These are phyloP conservation scores for Suillus bovinus DNA, from an alignment of 768 basidiomycete genomes.

Conservation along the genomic window DNA sequence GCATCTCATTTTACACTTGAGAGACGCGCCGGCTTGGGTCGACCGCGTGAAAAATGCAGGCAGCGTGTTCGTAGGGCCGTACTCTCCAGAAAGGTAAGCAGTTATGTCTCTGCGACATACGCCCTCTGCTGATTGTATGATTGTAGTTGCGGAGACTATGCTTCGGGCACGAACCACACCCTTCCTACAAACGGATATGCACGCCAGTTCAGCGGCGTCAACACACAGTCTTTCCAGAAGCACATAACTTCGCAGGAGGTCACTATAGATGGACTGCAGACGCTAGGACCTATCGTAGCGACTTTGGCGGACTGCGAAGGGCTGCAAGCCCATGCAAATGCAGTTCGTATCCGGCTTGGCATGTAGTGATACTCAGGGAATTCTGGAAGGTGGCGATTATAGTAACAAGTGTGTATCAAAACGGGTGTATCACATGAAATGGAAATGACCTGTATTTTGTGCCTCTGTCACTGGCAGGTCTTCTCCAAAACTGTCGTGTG, in stretches of 20 bases:
- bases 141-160: constrained; percentile 93
- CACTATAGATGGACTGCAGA: constrained; percentile 70
- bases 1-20: constrained; percentile 90
- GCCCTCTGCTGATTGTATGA: constrained; percentile 10
- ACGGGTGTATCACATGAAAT: neutral
- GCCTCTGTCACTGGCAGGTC: neutral
- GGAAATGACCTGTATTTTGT: neutral
- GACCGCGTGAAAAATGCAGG: constrained; percentile 85
- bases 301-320: constrained; percentile 95
- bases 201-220: constrained; percentile 97
- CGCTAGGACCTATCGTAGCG: constrained; percentile 83
- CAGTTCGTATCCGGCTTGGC: constrained; percentile 80
- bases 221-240: constrained; percentile 97
- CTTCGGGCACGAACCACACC: constrained; percentile 98
- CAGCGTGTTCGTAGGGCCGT: constrained; percentile 94
- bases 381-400: neutral
- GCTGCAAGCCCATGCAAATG: constrained; percentile 92
- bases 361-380: constrained; percentile 3
- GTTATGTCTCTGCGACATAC: neutral
- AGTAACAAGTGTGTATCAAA: constrained; percentile 1
- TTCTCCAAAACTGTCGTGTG: neutral
- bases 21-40: constrained; percentile 66
- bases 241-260: constrained; percentile 98
- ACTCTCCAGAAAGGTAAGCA: constrained; percentile 88
- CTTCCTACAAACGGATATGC: constrained; percentile 96